Conservation (phyloP, 2,329 filamentous ascomycete genomes). For the Fusarium vanettenii region DNA sequence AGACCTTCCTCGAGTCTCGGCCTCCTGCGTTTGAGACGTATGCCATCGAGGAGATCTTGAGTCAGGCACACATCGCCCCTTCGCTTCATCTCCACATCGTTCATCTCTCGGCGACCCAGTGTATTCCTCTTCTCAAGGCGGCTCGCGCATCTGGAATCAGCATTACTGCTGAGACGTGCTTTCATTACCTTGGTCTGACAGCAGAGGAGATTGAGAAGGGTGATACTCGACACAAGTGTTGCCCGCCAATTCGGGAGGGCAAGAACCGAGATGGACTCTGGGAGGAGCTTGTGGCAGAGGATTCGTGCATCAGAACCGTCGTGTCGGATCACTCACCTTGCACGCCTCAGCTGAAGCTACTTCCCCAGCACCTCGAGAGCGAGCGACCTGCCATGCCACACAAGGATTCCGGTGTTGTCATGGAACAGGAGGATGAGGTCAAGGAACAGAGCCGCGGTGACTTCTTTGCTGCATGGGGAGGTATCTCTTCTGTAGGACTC, state of each 20-base stretch:
- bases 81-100: conserved; percentile 91
- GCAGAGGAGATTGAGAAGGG: conserved; percentile 85
- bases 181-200: conserved; percentile 90
- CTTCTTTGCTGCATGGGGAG: conserved; percentile 97
- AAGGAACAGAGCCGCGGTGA: conserved; percentile 70
- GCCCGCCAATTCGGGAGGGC: conserved; percentile 86
- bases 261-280: conserved; percentile 88
- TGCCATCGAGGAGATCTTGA: conserved; percentile 87
- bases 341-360: conserved; percentile 91
- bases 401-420: conserved; percentile 65
- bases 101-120: conserved; percentile 89
- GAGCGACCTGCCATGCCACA: conserved; percentile 54
- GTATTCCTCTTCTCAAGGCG: conserved; percentile 81
- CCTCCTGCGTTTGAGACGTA: conserved; percentile 92
- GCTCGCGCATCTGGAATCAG: conserved; percentile 81
- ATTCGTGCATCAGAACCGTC: conserved; percentile 89
- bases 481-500: conserved; percentile 92
- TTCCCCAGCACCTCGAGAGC: conserved; percentile 72
- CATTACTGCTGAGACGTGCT: conserved; percentile 94
- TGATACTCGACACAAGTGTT: conserved; percentile 95
- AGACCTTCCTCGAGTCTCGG: conserved; percentile 90
- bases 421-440: conserved; percentile 51
- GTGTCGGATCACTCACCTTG: conserved; percentile 97
- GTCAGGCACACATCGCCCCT: conserved; percentile 82
- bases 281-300: conserved; percentile 77